Conservation (phyloP, 2,329 filamentous ascomycete genomes). For the Microdochium paspali region DNA sequence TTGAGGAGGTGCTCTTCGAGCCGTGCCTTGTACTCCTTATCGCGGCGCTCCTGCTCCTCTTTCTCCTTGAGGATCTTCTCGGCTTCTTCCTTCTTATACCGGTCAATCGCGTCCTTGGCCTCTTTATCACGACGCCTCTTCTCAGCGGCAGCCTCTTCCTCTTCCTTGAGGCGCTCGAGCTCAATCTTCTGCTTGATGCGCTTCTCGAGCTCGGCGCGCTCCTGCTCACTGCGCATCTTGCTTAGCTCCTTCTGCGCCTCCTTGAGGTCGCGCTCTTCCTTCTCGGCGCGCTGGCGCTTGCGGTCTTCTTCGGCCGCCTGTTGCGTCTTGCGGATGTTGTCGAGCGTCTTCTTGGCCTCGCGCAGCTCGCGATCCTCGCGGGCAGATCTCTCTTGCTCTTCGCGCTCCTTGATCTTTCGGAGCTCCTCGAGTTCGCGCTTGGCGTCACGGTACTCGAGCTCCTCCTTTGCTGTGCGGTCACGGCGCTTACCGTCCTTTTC, state of each 20-base stretch:
- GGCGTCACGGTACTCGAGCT: conserved; percentile 21
- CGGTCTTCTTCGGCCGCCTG: conserved; percentile 22
- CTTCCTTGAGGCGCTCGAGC: conserved; percentile 34
- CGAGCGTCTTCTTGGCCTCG: conserved; percentile 20
- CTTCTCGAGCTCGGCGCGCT: conserved; percentile 37
- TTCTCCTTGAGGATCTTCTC: conserved; percentile 36
- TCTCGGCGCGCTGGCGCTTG: conserved; percentile 27
- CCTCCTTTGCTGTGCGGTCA: conserved; percentile 29
- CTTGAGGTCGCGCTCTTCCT: conserved; percentile 39
- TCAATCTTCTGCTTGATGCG: conserved; percentile 44
- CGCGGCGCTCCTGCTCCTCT: conserved; percentile 35
- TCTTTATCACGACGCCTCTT: conserved; percentile 33
- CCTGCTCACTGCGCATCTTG: conserved; percentile 26
- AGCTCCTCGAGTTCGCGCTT: conserved; percentile 21
- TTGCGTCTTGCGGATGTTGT: conserved; percentile 11
- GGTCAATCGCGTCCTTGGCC: conserved; percentile 39
- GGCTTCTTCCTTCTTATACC: conserved; percentile 38
- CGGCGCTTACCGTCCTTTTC: conserved; percentile 31
- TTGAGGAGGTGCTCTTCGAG: conserved; percentile 49
- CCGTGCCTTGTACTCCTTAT: conserved; percentile 44
- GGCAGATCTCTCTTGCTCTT: conserved; percentile 33
- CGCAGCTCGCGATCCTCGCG: conserved; percentile 27
- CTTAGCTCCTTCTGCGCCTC: conserved; percentile 9
- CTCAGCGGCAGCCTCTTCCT: conserved; percentile 33
- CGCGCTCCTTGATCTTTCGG: conserved; percentile 26